Base-by-base conservation (phyloP, 2,329 filamentous ascomycete genomes). In the Lachnellula arida region DNA sequence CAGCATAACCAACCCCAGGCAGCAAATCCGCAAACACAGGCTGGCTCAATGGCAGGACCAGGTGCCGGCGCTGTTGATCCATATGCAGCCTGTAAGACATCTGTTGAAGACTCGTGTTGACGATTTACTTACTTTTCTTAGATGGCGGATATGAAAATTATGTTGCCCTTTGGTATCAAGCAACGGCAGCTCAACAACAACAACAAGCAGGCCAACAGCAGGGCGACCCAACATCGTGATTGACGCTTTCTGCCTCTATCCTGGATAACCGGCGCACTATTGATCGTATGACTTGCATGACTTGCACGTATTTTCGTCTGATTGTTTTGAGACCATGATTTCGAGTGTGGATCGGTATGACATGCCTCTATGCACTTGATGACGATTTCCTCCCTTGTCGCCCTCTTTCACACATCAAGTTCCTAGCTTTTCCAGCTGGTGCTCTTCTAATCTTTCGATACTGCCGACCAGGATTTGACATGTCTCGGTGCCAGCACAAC, bases 141-240 rank as follows among this genome's bases (percentile, higher is more conserved):
- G 83, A 92, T 73, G 89, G 89, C 63, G 89, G 89, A 58, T 93
- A 93, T 72, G 81, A 91, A 65, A 87, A 87, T 64, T 94, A 93
- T 70, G 74, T 91, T 57, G 83, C 87, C 42, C 78, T 92, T 65
- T 94, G 89, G 89, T 92, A 91, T 74, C 85, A 89, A 68, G 88
- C 87, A 49, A 70, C 82, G 68, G 88, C 87, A 48, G 70, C 82
- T 68, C 78, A 78, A 50, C 75, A 79, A 66, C 75, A 79, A 66
- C 75, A 76, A 65, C 60, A 63, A 48, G 68, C 61, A 35, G 64
- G 66, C 35, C 69, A 70, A 52, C 59, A 68, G 49, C 61, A 68
- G 58, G 68, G 68, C 51, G 72, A 74, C 44, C 58, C 67, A 59
- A 70, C 71, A 48, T 74, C 68, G 61, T 68, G 65, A 67, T 53